Evolutionary conservation across 2,329 filamentous ascomycete species (phyloP).

Genomic region (Cyanodermella asteris): DNA sequence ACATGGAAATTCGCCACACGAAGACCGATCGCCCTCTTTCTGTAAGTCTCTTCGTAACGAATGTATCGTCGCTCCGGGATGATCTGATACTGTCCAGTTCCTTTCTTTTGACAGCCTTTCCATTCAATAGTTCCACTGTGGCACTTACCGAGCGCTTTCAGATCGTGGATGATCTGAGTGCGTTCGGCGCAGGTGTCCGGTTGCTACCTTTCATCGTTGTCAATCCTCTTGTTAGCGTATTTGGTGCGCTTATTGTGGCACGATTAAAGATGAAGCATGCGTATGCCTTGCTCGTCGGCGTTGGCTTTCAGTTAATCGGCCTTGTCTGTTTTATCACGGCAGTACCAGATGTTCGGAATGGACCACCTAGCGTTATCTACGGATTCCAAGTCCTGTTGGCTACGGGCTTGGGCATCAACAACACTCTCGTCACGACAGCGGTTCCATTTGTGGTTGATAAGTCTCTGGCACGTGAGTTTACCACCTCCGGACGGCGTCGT

Average conservation of each 20-base stretch:
- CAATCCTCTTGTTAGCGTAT: conserved; percentile 7
- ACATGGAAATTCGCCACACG: conserved; percentile 7
- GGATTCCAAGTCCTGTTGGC: too few relatives aligned
- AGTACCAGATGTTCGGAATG: too few relatives aligned
- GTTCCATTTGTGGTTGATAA: too few relatives aligned
- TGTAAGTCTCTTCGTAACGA: too few relatives aligned
- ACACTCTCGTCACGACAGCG: too few relatives aligned
- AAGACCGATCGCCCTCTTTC: neutral
- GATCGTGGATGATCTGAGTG: conserved; percentile 8
- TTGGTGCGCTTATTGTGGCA: conserved; percentile 6
- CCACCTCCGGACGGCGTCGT: too few relatives aligned
- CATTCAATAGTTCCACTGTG: conserved; percentile 8
- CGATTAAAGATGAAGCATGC: conserved; percentile 4
- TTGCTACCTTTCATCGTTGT: conserved; percentile 9
- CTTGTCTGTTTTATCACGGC: conserved; percentile 2
- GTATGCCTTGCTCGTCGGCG: too few relatives aligned
- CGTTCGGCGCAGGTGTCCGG: conserved; percentile 8
- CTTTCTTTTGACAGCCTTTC: conserved; percentile 8
- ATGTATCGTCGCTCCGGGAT: too few relatives aligned
- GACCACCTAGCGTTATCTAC: too few relatives aligned
- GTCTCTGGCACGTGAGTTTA: too few relatives aligned
- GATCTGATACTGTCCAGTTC: too few relatives aligned
- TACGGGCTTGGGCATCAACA: too few relatives aligned
- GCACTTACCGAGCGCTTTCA: conserved; percentile 10
- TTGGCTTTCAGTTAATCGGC: conserved; percentile 5